Evolutionary conservation across 768 basidiomycete species (phyloP), one percentile per base, ranked within the genome.

Genomic region (Hypholoma sublateritium): DNA sequence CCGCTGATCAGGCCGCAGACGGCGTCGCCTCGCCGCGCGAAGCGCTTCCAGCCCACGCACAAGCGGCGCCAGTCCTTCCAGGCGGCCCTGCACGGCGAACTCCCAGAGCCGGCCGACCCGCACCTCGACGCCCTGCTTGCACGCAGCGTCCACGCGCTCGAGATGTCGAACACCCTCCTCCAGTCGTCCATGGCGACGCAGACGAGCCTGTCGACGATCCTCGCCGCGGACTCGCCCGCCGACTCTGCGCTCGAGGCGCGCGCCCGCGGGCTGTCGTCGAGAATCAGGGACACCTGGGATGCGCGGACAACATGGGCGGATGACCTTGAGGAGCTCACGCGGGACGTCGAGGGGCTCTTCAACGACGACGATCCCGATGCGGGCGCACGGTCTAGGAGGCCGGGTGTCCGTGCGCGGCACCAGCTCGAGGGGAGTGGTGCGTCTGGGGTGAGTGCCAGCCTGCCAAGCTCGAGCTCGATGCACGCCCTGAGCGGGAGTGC

Each of bases 111-210:
- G 19, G 68, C 74, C 48, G 86, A 88, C 67, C 80, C 81, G 12
- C 85, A 81, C 63, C 79, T 92, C 24, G 92, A 93, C 70, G 80
- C 86, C n/a, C 75, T 93, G 14, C 79, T 93, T 1, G 89, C 85
- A 56, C 84, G 91, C 59, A 91, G 89, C 61, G 89, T 93, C 13
- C 85, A 91, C 70, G 91, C 91, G 1, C 77, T 94, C 8, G 92
- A 93, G 68, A 86, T 92, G 78, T 93, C 91, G 4, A 93, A 93
- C 56, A 80, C 85, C 2, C 75, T 93, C 11, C 75, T 94, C 9
- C 86, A 90, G 66, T 85, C 84, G 12, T 88, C 88, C 19, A 86
- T 92, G 63, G 81, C 86, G 39, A 86, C 91, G 0, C 86, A 88
- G 59, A 77, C 85, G 12, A 82, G 70, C 45, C 65, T 78, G 16